A percentile compares a stretch with the other conserved stretches of the same genome.
These are phyloP conservation scores for Sonneratia alba DNA, from an alignment of 345 rosid species.

Conservation along the genomic window DNA sequence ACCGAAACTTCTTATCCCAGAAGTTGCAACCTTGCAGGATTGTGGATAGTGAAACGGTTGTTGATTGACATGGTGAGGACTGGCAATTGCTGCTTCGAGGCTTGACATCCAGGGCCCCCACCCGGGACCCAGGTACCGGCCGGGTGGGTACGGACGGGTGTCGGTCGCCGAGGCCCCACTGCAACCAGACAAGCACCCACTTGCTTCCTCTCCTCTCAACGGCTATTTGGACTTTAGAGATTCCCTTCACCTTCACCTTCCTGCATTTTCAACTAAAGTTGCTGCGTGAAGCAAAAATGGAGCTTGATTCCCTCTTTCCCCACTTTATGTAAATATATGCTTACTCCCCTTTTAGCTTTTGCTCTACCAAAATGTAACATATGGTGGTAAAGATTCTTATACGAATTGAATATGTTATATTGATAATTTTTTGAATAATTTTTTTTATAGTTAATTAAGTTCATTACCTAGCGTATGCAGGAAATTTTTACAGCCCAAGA, in stretches of 20 bases:
- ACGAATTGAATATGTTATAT: too few relatives aligned
- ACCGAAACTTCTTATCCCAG: too few relatives aligned
- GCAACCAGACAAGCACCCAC: background rate
- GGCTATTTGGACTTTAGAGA: background rate
- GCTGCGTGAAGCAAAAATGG: background rate
- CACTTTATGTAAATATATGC: background rate
- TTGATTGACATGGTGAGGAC: too few relatives aligned
- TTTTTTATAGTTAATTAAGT: too few relatives aligned
- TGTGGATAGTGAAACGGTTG: too few relatives aligned
- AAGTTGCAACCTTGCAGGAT: too few relatives aligned
- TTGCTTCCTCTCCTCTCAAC: background rate
- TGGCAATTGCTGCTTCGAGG: background rate
- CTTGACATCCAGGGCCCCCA: background rate
- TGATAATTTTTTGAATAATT: too few relatives aligned
- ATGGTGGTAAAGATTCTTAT: too few relatives aligned
- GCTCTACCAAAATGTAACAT: background rate
- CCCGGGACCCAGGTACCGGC: background rate
- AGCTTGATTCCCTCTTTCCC: background rate
- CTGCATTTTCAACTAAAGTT: too few relatives aligned
- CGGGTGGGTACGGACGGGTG: background rate
- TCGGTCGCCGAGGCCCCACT: background rate
- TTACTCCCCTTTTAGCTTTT: background rate
- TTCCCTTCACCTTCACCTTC: background rate
- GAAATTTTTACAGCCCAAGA: too few relatives aligned
- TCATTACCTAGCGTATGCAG: too few relatives aligned